A percentile compares a stretch with the other conserved stretches of the same genome.
phyloP scores from a whole-genome alignment of 2,329 filamentous ascomycete species.

The Harringtonia aguacate region DNA sequence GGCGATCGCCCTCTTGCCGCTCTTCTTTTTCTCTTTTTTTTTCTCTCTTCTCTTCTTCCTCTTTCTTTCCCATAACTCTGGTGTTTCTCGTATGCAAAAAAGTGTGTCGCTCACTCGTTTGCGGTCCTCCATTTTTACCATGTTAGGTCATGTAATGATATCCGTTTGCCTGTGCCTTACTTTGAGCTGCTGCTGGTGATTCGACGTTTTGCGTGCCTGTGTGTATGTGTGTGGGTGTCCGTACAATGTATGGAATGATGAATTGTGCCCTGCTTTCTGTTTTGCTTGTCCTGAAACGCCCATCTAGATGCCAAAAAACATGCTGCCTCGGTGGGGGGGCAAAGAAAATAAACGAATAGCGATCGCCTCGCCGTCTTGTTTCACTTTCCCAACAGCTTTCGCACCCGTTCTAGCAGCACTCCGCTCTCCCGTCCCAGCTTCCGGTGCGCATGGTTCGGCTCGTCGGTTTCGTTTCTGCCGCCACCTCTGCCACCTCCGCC shows the following conservation, averaged over 20 bases:
- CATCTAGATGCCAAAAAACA: neutral
- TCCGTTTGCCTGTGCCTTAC: too few species aligned
- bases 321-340: too few species aligned
- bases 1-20: neutral
- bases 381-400: slow-evolving; percentile 50
- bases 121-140: neutral
- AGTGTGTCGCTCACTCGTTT: neutral
- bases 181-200: too few species aligned
- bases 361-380: too few species aligned
- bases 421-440: slow-evolving; percentile 75
- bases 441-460: slow-evolving; percentile 38
- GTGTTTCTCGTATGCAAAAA: too few species aligned
- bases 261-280: too few species aligned
- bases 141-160: neutral
- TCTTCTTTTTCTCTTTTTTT: neutral
- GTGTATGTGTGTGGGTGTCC: too few species aligned
- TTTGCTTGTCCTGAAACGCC: neutral
- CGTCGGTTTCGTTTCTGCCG: neutral
- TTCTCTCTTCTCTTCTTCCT: neutral
- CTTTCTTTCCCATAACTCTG: neutral
- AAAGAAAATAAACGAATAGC: too few species aligned
- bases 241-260: too few species aligned
- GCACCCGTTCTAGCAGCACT: slow-evolving; percentile 67
- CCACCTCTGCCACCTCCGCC: neutral
- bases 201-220: too few species aligned